These are phyloP conservation scores for Termitomyces sp. DNA, from an alignment of 768 basidiomycete genomes.

Conservation along the genomic window DNA sequence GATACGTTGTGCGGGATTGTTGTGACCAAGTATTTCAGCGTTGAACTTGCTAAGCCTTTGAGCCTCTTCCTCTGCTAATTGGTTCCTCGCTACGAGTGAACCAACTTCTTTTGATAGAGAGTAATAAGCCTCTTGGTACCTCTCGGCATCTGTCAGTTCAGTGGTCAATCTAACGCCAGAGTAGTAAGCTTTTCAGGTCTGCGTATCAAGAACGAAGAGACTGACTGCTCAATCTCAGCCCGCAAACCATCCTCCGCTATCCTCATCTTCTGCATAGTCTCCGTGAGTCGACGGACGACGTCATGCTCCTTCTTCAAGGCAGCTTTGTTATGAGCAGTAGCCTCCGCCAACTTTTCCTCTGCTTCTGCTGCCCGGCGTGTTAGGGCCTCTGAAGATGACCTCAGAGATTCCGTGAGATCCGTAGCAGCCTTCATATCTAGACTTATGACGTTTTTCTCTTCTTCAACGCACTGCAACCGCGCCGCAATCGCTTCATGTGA, in stretches of 20 bases:
- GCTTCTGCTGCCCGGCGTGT: constrained; percentile 15
- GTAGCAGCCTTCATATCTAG: constrained; percentile 18
- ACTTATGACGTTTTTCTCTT: constrained; percentile 23
- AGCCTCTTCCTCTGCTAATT: constrained; percentile 77
- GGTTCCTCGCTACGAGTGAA: constrained; percentile 60
- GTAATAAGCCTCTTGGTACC: constrained; percentile 69
- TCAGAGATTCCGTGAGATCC: constrained; percentile 16
- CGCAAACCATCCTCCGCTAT: constrained; percentile 65
- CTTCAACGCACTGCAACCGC: constrained; percentile 33
- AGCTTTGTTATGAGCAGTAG: constrained; percentile 23
- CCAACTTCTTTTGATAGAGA: constrained; percentile 58
- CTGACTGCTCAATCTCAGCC: constrained; percentile 65
- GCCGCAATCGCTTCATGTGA: constrained; percentile 36
- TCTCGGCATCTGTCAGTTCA: constrained; percentile 55
- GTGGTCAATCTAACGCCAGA: constrained; percentile 26
- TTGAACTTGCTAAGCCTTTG: constrained; percentile 74
- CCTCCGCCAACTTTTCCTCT: constrained; percentile 21
- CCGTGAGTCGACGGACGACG: constrained; percentile 38
- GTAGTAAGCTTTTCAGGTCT: neutral
- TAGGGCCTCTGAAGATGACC: constrained; percentile 14
- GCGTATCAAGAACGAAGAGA: constrained; percentile 10
- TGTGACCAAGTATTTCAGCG: constrained; percentile 79
- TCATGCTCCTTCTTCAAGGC: constrained; percentile 42
- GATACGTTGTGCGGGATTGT: constrained; percentile 81
- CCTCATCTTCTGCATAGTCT: constrained; percentile 47